Conservation (phyloP, 1,284 basidiomycete species). For the Apiotrichum gamsii region DNA sequence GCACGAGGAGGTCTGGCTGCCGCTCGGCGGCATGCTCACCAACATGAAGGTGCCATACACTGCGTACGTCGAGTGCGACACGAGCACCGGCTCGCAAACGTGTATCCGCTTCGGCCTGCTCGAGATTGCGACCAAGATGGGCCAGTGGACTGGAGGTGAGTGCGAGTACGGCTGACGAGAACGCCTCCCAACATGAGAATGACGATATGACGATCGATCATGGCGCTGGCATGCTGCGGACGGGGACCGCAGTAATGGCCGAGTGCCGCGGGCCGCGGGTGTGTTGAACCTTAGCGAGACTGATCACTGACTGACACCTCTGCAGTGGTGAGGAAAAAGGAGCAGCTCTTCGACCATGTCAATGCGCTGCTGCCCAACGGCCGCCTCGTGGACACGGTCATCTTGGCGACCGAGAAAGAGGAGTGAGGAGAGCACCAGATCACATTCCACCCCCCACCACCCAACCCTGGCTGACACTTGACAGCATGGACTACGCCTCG, state of each 20-base stretch:
- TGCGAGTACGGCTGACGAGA: too few species aligned
- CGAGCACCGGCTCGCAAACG: neutral
- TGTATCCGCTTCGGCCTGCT: neutral
- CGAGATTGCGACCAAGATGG: neutral
- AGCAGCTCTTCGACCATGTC: neutral
- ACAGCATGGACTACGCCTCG: neutral
- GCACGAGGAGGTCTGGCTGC: conserved; percentile 6
- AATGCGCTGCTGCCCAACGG: neutral
- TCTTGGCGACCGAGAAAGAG: conserved; percentile 1
- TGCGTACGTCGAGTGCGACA: neutral
- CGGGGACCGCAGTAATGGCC: too few species aligned
- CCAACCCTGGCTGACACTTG: too few species aligned
- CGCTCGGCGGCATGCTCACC: conserved; percentile 1
- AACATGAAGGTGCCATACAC: neutral
- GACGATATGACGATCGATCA: too few species aligned
- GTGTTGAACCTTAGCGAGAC: too few species aligned
- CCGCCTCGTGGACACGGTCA: neutral
- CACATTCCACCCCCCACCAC: too few species aligned
- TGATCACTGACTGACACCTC: too few species aligned
- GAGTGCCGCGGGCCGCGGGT: too few species aligned
- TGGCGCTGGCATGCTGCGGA: too few species aligned
- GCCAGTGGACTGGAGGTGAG: neutral
- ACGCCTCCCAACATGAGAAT: too few species aligned
- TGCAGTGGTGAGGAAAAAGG: neutral
- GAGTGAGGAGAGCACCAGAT: neutral